Evolutionary conservation across 2,329 filamentous ascomycete genomes (phyloP).

Genomic region (Harringtonia aguacate): DNA sequence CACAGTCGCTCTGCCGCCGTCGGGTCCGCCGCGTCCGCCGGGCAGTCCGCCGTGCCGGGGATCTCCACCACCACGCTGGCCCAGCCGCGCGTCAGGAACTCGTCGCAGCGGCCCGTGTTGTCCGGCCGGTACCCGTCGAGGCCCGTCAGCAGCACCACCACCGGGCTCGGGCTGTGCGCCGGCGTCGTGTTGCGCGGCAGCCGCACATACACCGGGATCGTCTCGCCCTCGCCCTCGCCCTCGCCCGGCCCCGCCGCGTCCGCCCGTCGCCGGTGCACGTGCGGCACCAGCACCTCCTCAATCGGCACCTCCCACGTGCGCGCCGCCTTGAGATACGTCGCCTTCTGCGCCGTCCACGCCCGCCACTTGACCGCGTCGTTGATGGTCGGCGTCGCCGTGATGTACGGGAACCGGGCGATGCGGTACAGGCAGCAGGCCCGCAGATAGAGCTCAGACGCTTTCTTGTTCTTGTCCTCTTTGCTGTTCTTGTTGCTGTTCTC

Average conservation of each 20-base stretch:
- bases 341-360: slow-evolving; percentile 57
- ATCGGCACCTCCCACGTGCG: slow-evolving; percentile 46
- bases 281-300: slow-evolving; percentile 49
- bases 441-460: slow-evolving; percentile 54
- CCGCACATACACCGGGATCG: slow-evolving; percentile 56
- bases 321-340: slow-evolving; percentile 47
- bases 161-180: slow-evolving; percentile 23
- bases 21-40: slow-evolving; percentile 51
- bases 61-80: slow-evolving; percentile 52
- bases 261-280: slow-evolving; percentile 28
- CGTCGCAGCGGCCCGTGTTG: slow-evolving; percentile 48
- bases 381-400: slow-evolving; percentile 26
- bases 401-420: slow-evolving; percentile 60
- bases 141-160: slow-evolving; percentile 48
- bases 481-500: too few relatives aligned
- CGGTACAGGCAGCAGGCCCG: slow-evolving; percentile 63
- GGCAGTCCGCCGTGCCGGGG: slow-evolving; percentile 57
- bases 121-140: slow-evolving; percentile 54
- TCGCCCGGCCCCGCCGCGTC: too few relatives aligned
- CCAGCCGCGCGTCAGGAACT: slow-evolving; percentile 54
- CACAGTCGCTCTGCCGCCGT: slow-evolving; percentile 49
- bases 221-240: slow-evolving; percentile 20
- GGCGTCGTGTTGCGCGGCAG: slow-evolving; percentile 32
- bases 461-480: slow-evolving; percentile 26
- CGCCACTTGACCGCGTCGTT: slow-evolving; percentile 40